These are phyloP conservation scores for Saturnispora mendoncae DNA, from an alignment of 805 yeast genomes.

Conservation along the genomic window DNA sequence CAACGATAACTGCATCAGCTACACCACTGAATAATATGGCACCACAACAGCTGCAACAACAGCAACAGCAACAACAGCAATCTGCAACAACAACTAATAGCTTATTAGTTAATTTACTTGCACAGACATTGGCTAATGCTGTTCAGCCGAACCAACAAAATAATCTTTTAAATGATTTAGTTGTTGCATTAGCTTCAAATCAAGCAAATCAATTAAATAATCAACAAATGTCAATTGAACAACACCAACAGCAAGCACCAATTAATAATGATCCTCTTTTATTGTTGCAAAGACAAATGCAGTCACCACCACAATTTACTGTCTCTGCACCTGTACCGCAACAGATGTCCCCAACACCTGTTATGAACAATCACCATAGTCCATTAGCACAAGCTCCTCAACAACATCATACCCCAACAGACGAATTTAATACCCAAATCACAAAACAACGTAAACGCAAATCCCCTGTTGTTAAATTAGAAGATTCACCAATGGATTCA, in stretches of 20 bases:
- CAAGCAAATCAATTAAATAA: constrained; percentile 6
- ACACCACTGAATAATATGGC: constrained; percentile 2
- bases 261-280: background rate
- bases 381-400: constrained; percentile 1
- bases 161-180: constrained; percentile 6
- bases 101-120: constrained; percentile 10
- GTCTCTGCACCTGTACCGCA: constrained; percentile 46
- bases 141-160: constrained; percentile 12
- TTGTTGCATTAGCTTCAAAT: constrained; percentile 4
- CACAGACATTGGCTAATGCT: constrained; percentile 12
- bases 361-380: background rate
- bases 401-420: too few species aligned
- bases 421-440: too few species aligned
- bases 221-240: constrained; percentile 8
- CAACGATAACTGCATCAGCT: constrained; percentile 5
- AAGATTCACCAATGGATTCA: constrained; percentile 6
- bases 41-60: constrained; percentile 7
- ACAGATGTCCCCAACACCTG: background rate
- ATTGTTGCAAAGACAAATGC: background rate
- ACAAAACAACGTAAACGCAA: constrained; percentile 1
- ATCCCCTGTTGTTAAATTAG: background rate
- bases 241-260: constrained; percentile 3
- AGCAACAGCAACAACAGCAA: constrained; percentile 12
- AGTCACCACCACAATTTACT: constrained; percentile 40
- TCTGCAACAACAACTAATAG: too few species aligned